These are phyloP conservation scores for Ophiocordyceps sinensis DNA, from an alignment of 2,329 filamentous ascomycete species.

Conservation along the genomic window DNA sequence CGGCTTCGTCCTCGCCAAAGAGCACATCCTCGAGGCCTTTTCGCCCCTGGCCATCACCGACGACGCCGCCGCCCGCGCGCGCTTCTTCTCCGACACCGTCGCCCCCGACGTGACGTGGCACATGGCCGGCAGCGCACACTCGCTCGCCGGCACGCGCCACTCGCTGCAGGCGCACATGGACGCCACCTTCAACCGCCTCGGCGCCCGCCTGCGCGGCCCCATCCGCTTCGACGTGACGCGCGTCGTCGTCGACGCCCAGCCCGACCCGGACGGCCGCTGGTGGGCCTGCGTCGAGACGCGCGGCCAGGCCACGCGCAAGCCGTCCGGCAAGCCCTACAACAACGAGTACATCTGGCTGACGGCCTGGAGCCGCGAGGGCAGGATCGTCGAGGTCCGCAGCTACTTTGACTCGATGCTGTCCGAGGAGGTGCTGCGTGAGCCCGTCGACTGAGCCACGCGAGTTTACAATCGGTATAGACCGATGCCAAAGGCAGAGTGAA, in stretches of 20 bases:
- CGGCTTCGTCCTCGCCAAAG: slow-evolving; percentile 9
- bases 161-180: slow-evolving; percentile 6
- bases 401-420: slow-evolving; percentile 10
- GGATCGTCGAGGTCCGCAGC: slow-evolving; percentile 10
- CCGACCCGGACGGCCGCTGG: slow-evolving; percentile 8
- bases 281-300: slow-evolving; percentile 10
- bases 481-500: no score
- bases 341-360: slow-evolving; percentile 12
- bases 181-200: slow-evolving; percentile 8
- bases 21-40: slow-evolving; percentile 7
- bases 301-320: slow-evolving; percentile 7
- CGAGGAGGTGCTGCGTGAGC: slow-evolving; percentile 6
- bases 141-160: slow-evolving; percentile 9
- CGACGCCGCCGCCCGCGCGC: slow-evolving; percentile 4
- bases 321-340: slow-evolving; percentile 8
- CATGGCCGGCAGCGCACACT: slow-evolving; percentile 10
- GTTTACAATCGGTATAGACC: no score
- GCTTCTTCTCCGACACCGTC: slow-evolving; percentile 8
- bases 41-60: slow-evolving; percentile 7
- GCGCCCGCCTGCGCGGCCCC: slow-evolving; percentile 6
- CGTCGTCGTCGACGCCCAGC: slow-evolving; percentile 9
- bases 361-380: slow-evolving; percentile 9
- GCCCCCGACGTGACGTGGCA: slow-evolving; percentile 9
- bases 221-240: slow-evolving; percentile 9
- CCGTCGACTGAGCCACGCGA: background rate